Evolutionary conservation across 805 yeast genomes (phyloP).

Genomic region (Candida stauntonica): DNA sequence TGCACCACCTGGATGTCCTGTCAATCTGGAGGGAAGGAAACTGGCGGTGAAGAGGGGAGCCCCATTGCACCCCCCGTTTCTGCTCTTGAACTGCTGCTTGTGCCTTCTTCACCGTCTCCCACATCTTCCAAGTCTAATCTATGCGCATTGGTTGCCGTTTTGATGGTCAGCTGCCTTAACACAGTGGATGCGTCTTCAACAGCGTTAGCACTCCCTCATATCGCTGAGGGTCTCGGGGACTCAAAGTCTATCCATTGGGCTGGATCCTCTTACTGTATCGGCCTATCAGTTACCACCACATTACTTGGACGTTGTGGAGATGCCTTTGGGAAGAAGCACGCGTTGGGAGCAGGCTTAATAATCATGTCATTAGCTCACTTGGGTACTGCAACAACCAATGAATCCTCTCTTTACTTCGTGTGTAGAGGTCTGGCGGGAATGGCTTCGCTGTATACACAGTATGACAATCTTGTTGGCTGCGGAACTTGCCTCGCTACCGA

Average conservation of each 20-base stretch:
- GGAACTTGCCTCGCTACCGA: conserved; percentile 45
- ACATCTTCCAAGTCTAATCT: too few relatives aligned
- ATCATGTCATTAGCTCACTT: conserved; percentile 41
- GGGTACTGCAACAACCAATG: conserved; percentile 43
- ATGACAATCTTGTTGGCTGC: conserved; percentile 47
- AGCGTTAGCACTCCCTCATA: conserved; percentile 37
- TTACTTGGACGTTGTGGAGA: conserved; percentile 52
- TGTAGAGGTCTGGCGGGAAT: conserved; percentile 53
- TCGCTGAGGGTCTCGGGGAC: conserved; percentile 43
- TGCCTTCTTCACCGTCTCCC: too few relatives aligned
- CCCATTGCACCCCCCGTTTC: too few relatives aligned
- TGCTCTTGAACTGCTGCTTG: too few relatives aligned
- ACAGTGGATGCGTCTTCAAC: conserved; percentile 13
- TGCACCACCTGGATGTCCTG: too few relatives aligned
- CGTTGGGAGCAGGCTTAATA: conserved; percentile 37
- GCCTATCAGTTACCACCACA: conserved; percentile 49
- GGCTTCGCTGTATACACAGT: conserved; percentile 46
- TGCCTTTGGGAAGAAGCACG: conserved; percentile 48
- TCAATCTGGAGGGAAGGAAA: too few relatives aligned
- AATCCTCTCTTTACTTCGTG: conserved; percentile 42
- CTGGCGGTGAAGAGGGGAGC: too few relatives aligned
- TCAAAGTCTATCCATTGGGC: conserved; percentile 53
- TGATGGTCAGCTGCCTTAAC: conserved; percentile 6
- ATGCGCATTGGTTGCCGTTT: conserved; percentile 1
- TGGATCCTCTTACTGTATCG: conserved; percentile 48